phyloP scores from a whole-genome alignment of 495 filamentous ascomycete species.

The Aspergillus haitiensis region DNA sequence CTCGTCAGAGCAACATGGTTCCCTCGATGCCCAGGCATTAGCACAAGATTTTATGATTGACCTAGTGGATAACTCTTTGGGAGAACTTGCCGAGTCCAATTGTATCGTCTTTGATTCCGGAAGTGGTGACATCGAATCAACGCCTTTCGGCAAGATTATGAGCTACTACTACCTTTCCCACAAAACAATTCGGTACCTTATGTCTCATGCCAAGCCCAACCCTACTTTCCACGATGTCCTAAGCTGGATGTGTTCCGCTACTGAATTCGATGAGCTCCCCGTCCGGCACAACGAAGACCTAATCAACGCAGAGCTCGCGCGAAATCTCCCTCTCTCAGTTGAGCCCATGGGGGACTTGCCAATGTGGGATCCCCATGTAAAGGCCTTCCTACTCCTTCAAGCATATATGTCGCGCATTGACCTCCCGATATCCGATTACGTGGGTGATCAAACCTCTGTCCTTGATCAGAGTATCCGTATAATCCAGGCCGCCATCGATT shows the following conservation, averaged over 20 bases:
- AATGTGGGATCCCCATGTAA: constrained; percentile 98
- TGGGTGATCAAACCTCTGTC: constrained; percentile 86
- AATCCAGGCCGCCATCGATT: constrained; percentile 85
- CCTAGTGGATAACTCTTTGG: constrained; percentile 82
- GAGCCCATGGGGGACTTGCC: constrained; percentile 72
- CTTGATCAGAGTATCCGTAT: constrained; percentile 97
- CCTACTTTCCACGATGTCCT: constrained; percentile 85
- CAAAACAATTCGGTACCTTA: constrained; percentile 84
- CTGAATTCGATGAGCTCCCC: constrained; percentile 95
- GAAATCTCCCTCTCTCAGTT: constrained; percentile 67
- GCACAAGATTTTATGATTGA: constrained; percentile 92
- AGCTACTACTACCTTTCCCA: constrained; percentile 99
- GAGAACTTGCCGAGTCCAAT: constrained; percentile 74
- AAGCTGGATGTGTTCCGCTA: constrained; percentile 88
- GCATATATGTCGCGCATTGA: constrained; percentile 91
- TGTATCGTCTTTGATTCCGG: constrained; percentile 75
- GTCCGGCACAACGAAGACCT: constrained; percentile 99
- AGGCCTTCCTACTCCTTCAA: constrained; percentile 90
- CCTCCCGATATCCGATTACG: constrained; percentile 94
- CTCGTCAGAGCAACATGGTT: constrained; percentile 88
- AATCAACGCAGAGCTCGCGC: constrained; percentile 89
- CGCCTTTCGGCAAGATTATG: constrained; percentile 94
- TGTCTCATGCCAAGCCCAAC: constrained; percentile 69
- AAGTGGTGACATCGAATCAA: constrained; percentile 85
- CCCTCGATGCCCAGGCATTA: constrained; percentile 74